Base-by-base conservation (phyloP, 208 protist genomes). In the Trypanosoma conorhini region DNA sequence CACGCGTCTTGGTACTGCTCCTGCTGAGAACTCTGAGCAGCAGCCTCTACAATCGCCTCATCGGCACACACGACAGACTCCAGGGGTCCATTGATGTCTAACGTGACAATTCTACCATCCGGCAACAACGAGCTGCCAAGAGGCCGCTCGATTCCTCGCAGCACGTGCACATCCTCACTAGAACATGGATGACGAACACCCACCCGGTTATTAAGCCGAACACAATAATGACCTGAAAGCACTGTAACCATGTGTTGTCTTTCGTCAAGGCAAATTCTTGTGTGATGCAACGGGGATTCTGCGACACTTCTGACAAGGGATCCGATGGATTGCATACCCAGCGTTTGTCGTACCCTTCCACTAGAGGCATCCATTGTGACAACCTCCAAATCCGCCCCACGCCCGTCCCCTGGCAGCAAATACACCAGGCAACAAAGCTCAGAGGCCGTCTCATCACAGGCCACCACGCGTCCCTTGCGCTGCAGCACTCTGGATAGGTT, bases 151-250 rank as follows among this genome's bases (percentile, higher is more conserved):
- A 90, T 50, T 19, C 72, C 59, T 13, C 44, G 52, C 24, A 95
- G 67, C 44, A 81, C 62, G 13, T 83, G 60, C 12, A 85, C 87
- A 80, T 95, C 85, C 57, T 89, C 82, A 69, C 84, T 89, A 10
- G 82, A 76, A 62, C 86, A 93, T 1, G 90, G 87, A 58, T 74
- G 83, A 33, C 82, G 87, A 17, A 89, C 83, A 44, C 86, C 83
- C 13, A 92, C 83, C 38, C 84, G 76, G 60, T 82, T 91, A 77
- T 93, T 95, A 44, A 95, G 73, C 21, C 83, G 85, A n/a, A 95
- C 66, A 40, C 81, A 71, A 46, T 82, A 93, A n/a, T 80, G 58
- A 15, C 82, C 74, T 31, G 91, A 59, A 57, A 80, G 80, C 28
- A 94, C 61, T 40, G 86, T 57, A 13, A 88, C 84, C 35, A 83